A percentile compares a stretch with the other conserved stretches of the same genome.
Evolutionary conservation across 768 basidiomycete species (phyloP).

Genomic region (Auriscalpium orientale): DNA sequence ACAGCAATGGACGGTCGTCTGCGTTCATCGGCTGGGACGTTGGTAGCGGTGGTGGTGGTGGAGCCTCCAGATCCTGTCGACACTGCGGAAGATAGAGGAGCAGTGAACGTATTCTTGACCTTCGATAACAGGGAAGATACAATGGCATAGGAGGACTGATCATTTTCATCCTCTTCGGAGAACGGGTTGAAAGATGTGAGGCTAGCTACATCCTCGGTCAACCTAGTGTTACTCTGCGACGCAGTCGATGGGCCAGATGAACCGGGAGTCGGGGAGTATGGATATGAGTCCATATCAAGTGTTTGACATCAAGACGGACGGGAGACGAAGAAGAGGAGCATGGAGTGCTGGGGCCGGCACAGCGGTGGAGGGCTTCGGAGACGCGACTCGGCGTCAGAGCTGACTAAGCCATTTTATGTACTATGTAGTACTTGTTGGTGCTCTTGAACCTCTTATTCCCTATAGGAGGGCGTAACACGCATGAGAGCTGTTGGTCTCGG

Average conservation of each 20-base stretch:
- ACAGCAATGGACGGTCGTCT: constrained; percentile 50
- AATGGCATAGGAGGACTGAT: constrained; percentile 78
- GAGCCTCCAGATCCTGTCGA: constrained; percentile 28
- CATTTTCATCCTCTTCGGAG: constrained; percentile 88
- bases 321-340: no score
- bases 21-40: constrained; percentile 34
- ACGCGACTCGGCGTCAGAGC: no score
- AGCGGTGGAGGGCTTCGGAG: no score
- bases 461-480: no score
- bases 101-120: constrained; percentile 72
- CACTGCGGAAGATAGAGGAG: constrained; percentile 50
- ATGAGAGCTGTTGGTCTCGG: no score
- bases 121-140: constrained; percentile 75
- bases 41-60: constrained; percentile 21
- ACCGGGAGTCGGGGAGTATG: constrained; percentile 19
- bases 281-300: constrained; percentile 5
- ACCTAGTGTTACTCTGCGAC: constrained; percentile 56
- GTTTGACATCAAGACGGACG: no score
- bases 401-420: no score
- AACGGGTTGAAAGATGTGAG: constrained; percentile 88
- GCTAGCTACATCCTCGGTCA: constrained; percentile 54
- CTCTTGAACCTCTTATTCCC: no score
- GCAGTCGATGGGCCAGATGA: constrained; percentile 37
- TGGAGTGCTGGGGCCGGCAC: no score
- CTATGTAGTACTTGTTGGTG: no score